phyloP scores from a whole-genome alignment of 106 monocot genomes.

The Xerophyta viscosa region DNA sequence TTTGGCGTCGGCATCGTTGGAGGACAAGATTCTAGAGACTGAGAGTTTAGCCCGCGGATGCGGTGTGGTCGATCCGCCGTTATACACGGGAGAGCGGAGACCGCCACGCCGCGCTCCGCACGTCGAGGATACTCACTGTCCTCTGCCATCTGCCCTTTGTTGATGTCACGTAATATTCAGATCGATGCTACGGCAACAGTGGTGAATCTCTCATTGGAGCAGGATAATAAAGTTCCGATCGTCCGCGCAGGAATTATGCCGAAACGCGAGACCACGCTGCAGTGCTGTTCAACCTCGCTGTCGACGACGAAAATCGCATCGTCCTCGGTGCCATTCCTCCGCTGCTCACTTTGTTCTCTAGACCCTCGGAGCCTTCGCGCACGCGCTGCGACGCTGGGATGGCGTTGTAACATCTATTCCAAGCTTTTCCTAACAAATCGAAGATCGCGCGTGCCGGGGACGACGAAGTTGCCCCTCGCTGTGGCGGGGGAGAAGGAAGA shows the following conservation, averaged over 20 bases:
- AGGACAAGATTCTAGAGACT: conserved; percentile 33
- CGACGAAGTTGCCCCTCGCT: conserved; percentile 15
- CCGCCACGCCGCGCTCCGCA: conserved; percentile 43
- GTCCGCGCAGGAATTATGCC: conserved; percentile 59
- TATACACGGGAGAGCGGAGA: conserved; percentile 37
- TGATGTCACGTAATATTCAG: conserved; percentile 32
- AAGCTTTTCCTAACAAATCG: conserved; percentile 28
- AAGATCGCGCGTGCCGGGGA: conserved; percentile 43
- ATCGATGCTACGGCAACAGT: conserved; percentile 47
- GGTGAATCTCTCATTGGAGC: conserved; percentile 72
- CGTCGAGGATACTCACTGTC: conserved; percentile 28
- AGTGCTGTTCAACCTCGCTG: conserved; percentile 56
- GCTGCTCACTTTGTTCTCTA: conserved; percentile 43
- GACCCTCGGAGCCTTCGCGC: conserved; percentile 1
- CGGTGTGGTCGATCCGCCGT: conserved; percentile 32
- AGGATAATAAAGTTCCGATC: conserved; percentile 48
- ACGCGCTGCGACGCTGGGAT: conserved; percentile 58
- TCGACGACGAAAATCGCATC: conserved; percentile 52
- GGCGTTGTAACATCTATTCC: conserved; percentile 58
- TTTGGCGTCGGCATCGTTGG: conserved; percentile 14
- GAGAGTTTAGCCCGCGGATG: too few species aligned
- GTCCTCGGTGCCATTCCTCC: conserved; percentile 70
- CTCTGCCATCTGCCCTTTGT: conserved; percentile 32
- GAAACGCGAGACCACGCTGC: conserved; percentile 63
- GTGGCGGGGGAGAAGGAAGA: conserved; percentile 4